A percentile compares a stretch with the other conserved stretches of the same genome.
These are phyloP conservation scores for Fusarium tupiense DNA, from an alignment of 2,329 filamentous ascomycete genomes.

Conservation along the genomic window DNA sequence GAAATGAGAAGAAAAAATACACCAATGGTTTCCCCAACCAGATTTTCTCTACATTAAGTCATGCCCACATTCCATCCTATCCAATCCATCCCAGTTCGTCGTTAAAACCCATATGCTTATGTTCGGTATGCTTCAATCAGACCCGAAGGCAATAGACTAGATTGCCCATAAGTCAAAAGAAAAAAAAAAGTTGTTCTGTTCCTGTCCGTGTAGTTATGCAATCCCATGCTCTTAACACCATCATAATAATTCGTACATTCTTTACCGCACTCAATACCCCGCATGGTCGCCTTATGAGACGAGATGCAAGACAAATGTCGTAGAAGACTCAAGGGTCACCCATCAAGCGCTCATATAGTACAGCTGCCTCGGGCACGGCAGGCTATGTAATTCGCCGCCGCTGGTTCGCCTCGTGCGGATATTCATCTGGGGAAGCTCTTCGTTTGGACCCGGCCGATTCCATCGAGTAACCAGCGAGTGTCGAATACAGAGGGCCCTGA, in stretches of 20 bases:
- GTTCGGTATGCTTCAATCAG: neutral
- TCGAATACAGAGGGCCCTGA: slow-evolving; percentile 49
- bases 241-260: slow-evolving; percentile 22
- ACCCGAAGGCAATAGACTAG: neutral
- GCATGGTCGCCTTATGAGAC: slow-evolving; percentile 10
- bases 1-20: slow-evolving; percentile 14
- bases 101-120: slow-evolving; percentile 30
- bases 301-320: slow-evolving; percentile 7
- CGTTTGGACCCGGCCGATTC: slow-evolving; percentile 61
- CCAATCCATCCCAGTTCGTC: slow-evolving; percentile 31
- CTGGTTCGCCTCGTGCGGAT: slow-evolving; percentile 57
- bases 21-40: slow-evolving; percentile 22
- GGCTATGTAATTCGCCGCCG: slow-evolving; percentile 49
- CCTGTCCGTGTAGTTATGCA: slow-evolving; percentile 14
- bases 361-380: neutral
- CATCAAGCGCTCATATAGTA: slow-evolving; percentile 23
- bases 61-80: slow-evolving; percentile 30
- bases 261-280: slow-evolving; percentile 5
- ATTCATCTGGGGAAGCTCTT: slow-evolving; percentile 58
- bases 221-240: neutral
- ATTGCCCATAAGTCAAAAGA: neutral
- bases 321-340: slow-evolving; percentile 23
- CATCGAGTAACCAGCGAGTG: slow-evolving; percentile 49
- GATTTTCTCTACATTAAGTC: slow-evolving; percentile 30
- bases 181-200: neutral